phyloP scores from a whole-genome alignment of 2,329 filamentous ascomycete species.

The Diaporthe sp. region DNA sequence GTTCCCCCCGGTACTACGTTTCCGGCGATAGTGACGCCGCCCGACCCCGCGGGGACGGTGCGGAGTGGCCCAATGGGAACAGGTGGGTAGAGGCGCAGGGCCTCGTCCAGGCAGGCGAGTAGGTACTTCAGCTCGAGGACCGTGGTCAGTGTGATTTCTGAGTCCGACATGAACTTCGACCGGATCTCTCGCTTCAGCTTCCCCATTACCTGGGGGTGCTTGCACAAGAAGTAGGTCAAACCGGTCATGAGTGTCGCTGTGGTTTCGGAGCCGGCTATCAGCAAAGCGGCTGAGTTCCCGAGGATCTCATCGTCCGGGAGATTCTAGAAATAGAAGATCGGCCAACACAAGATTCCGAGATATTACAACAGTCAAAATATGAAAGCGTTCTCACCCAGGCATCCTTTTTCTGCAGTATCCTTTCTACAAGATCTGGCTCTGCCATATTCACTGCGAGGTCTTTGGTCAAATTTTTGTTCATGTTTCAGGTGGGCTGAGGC shows the following conservation, averaged over 20 bases:
- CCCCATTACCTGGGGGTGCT: conserved; percentile 48
- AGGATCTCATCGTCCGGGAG: conserved; percentile 22
- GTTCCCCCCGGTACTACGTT: conserved; percentile 44
- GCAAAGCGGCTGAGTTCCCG: conserved; percentile 14
- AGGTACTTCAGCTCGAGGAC: conserved; percentile 52
- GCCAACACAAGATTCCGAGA: not conserved
- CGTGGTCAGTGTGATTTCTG: conserved; percentile 54
- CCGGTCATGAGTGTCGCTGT: conserved; percentile 43
- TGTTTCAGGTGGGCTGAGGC: no score
- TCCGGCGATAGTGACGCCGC: conserved; percentile 41
- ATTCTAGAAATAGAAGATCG: not conserved
- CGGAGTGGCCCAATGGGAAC: conserved; percentile 40
- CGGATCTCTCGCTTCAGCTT: conserved; percentile 56
- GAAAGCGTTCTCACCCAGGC: conserved; percentile 2
- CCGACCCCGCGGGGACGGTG: conserved; percentile 34
- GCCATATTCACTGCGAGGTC: not conserved
- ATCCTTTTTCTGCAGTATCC: conserved; percentile 44
- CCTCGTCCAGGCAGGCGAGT: conserved; percentile 55
- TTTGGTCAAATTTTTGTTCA: not conserved
- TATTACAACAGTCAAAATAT: no score
- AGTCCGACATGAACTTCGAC: conserved; percentile 49
- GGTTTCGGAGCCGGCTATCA: conserved; percentile 45
- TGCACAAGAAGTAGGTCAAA: conserved; percentile 48
- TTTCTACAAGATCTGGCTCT: conserved; percentile 45
- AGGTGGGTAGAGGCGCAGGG: conserved; percentile 55